Percentiles rank a stretch among this genome's conserved stretches.
These are phyloP conservation scores for Colletotrichum sp. DNA, from an alignment of 2,329 filamentous ascomycete genomes.

Conservation along the genomic window DNA sequence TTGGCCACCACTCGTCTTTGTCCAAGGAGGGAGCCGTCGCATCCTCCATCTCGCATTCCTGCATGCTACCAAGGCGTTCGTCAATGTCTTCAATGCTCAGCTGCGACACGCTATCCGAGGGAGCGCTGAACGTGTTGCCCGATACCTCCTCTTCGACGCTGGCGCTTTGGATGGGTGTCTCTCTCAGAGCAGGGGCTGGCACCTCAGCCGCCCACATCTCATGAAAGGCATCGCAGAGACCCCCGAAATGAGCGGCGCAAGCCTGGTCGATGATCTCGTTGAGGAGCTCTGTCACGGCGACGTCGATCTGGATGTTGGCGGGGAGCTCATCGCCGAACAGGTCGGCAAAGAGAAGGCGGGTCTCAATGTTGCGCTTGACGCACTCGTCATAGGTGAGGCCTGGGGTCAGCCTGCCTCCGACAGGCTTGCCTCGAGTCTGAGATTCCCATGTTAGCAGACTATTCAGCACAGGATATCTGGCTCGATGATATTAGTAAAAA, in stretches of 20 bases:
- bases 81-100: background rate
- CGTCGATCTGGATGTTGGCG: background rate
- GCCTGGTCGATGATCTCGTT: background rate
- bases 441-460: background rate
- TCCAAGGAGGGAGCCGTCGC: background rate
- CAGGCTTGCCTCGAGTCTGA: constrained; percentile 17
- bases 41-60: background rate
- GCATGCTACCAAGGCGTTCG: background rate
- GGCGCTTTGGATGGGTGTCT: background rate
- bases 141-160: background rate
- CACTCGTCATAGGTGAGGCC: background rate
- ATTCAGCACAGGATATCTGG: background rate
- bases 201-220: fast-evolving
- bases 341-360: background rate
- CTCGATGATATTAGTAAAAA: too few relatives aligned
- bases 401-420: background rate
- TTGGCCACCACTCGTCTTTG: background rate
- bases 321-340: constrained; percentile 18
- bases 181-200: background rate
- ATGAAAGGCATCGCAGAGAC: background rate
- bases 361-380: background rate
- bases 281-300: background rate
- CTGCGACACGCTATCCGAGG: background rate
- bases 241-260: background rate
- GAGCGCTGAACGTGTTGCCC: background rate